A percentile compares a stretch with the other conserved stretches of the same genome.
phyloP scores from a whole-genome alignment of 345 rosid species.

The Pistacia vera region DNA sequence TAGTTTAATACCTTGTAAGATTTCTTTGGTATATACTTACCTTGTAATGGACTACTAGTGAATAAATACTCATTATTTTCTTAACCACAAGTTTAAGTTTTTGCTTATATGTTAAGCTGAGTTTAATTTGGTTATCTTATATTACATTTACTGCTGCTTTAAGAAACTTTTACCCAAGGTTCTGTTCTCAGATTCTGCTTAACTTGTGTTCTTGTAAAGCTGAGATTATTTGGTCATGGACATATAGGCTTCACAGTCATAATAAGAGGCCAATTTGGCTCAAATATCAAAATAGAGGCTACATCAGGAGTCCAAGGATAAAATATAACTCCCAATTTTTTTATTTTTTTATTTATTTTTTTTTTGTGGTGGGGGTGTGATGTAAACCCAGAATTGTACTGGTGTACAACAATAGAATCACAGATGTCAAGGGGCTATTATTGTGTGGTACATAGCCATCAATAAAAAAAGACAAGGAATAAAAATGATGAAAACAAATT shows the following conservation, averaged over 20 bases:
- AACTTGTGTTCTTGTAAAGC: not conserved
- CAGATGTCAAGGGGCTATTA: not conserved
- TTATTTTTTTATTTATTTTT: no score
- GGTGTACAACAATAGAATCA: no score
- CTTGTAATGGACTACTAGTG: not conserved
- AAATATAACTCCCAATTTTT: no score
- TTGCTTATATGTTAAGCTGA: not conserved
- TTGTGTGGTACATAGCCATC: not conserved
- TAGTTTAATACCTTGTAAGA: not conserved
- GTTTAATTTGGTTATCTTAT: not conserved
- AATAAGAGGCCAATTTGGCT: no score
- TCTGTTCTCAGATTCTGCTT: not conserved
- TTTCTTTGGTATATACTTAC: conserved; percentile 10
- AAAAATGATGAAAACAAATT: not conserved
- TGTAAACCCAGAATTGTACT: no score
- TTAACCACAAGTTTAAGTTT: conserved; percentile 5
- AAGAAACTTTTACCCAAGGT: not conserved
- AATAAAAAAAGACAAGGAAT: not conserved
- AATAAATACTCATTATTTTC: conserved; percentile 5
- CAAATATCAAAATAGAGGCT: no score
- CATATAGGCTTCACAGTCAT: not conserved
- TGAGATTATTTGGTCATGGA: not conserved
- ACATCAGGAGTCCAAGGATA: no score
- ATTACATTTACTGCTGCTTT: not conserved
- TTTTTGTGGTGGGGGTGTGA: no score